phyloP scores from a whole-genome alignment of 345 rosid species.

The Bruguiera gymnorhiza region DNA sequence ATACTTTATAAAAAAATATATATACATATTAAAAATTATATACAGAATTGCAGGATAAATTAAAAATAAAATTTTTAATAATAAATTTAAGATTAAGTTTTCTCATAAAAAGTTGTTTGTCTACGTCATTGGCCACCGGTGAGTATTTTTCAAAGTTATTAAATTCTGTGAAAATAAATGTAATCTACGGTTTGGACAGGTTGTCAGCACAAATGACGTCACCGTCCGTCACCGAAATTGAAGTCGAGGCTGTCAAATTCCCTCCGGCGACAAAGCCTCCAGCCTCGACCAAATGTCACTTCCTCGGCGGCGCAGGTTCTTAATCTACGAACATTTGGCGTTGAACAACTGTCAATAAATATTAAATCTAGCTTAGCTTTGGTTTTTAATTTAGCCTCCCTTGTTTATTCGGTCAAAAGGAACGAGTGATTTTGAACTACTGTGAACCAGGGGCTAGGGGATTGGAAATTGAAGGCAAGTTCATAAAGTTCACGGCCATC shows the following conservation, averaged over 20 bases:
- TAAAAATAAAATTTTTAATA: too few species aligned
- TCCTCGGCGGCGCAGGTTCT: constrained; percentile 89
- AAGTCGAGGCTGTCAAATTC: constrained; percentile 50
- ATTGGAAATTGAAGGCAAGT: constrained; percentile 66
- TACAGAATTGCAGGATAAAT: too few species aligned
- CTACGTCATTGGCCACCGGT: too few species aligned
- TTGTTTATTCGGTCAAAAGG: not conserved
- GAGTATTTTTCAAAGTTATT: too few species aligned
- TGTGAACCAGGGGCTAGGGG: constrained; percentile 63
- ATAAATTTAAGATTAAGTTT: too few species aligned
- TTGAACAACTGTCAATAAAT: not conserved
- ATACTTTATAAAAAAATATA: too few species aligned
- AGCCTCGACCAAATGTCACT: constrained; percentile 45
- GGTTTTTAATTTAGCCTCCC: not conserved
- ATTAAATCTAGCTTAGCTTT: not conserved
- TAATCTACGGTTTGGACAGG: too few species aligned
- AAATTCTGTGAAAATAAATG: too few species aligned
- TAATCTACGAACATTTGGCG: not conserved
- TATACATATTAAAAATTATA: too few species aligned
- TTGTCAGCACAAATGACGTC: too few species aligned
- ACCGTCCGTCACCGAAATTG: constrained; percentile 28
- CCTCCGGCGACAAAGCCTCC: constrained; percentile 63
- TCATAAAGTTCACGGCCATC: constrained; percentile 69
- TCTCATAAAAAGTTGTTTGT: too few species aligned
- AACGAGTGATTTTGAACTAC: not conserved